A percentile compares a stretch with the other conserved stretches of the same genome.
Conservation (phyloP, 805 yeast species). For the Limtongozyma cylindracea region DNA sequence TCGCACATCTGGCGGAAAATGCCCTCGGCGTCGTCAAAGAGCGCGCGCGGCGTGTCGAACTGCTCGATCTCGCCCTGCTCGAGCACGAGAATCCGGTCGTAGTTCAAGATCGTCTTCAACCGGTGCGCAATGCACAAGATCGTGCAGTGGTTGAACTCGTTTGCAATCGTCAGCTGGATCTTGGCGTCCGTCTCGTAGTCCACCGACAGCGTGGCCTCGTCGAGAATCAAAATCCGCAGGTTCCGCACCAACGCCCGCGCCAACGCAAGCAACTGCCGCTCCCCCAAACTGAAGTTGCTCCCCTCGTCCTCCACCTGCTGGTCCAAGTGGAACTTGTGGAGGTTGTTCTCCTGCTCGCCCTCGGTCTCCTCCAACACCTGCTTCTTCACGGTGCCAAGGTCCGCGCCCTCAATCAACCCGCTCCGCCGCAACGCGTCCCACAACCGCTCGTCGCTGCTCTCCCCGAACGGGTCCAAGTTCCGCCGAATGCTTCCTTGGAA, state of each 20-base stretch:
- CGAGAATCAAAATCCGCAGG: conserved; percentile 11
- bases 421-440: conserved; percentile 50
- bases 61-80: conserved; percentile 10
- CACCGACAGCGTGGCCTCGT: conserved; percentile 14
- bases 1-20: conserved; percentile 12
- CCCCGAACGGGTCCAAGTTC: conserved; percentile 56
- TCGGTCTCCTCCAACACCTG: too few relatives aligned
- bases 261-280: conserved; percentile 12
- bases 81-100: conserved; percentile 11
- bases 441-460: conserved; percentile 25
- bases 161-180: conserved; percentile 9
- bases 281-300: conserved; percentile 12
- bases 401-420: conserved; percentile 33
- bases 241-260: conserved; percentile 13
- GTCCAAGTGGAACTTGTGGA: conserved; percentile 12
- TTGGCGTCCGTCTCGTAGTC: conserved; percentile 13
- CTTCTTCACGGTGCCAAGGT: too few relatives aligned
- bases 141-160: conserved; percentile 9
- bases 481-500: conserved; percentile 58
- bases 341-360: conserved; percentile 3
- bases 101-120: conserved; percentile 10
- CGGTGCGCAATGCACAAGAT: conserved; percentile 14
- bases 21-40: conserved; percentile 6
- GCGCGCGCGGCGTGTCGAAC: conserved; percentile 9
- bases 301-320: conserved; percentile 12